phyloP scores from a whole-genome alignment of 2,329 filamentous ascomycete genomes.

The Alternaria burnsii region DNA sequence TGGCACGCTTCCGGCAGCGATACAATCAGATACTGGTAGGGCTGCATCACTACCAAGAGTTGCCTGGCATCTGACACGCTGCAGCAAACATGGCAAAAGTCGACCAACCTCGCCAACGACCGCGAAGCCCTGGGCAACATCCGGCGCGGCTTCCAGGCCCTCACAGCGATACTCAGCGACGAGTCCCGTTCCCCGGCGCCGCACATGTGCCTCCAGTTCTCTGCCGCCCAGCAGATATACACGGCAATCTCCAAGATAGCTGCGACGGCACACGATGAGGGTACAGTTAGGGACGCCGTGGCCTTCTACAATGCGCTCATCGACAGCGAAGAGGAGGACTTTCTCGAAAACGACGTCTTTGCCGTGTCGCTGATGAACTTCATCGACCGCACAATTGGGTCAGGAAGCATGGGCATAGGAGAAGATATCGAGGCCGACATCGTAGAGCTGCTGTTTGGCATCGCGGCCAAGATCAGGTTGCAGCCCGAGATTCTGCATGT shows the following conservation, averaged over 20 bases:
- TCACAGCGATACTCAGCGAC: slow-evolving; percentile 78
- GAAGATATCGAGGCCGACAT: slow-evolving; percentile 86
- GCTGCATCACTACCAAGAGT: neutral
- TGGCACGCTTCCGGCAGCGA: slow-evolving; percentile 67
- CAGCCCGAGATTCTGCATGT: slow-evolving; percentile 85
- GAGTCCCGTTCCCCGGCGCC: slow-evolving; percentile 88
- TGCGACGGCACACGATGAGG: slow-evolving; percentile 82
- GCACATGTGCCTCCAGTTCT: slow-evolving; percentile 90
- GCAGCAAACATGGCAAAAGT: slow-evolving; percentile 69
- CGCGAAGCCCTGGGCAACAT: slow-evolving; percentile 60
- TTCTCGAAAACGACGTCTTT: slow-evolving; percentile 86
- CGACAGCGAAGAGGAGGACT: slow-evolving; percentile 95
- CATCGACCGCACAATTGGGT: slow-evolving; percentile 78
- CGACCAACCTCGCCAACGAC: slow-evolving; percentile 61
- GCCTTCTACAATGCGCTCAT: slow-evolving; percentile 89
- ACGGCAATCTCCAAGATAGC: slow-evolving; percentile 89
- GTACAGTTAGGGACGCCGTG: slow-evolving; percentile 84
- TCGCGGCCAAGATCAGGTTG: slow-evolving; percentile 93
- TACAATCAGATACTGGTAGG: slow-evolving; percentile 66
- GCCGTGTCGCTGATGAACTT: slow-evolving; percentile 88
- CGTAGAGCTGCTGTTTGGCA: slow-evolving; percentile 92
- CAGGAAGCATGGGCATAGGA: slow-evolving; percentile 75
- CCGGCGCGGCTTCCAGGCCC: slow-evolving; percentile 62
- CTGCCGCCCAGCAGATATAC: slow-evolving; percentile 86
- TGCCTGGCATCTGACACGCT: slow-evolving; percentile 20